phyloP scores from a whole-genome alignment of 148 eudicot species.

The Nepenthes mirabilis region DNA sequence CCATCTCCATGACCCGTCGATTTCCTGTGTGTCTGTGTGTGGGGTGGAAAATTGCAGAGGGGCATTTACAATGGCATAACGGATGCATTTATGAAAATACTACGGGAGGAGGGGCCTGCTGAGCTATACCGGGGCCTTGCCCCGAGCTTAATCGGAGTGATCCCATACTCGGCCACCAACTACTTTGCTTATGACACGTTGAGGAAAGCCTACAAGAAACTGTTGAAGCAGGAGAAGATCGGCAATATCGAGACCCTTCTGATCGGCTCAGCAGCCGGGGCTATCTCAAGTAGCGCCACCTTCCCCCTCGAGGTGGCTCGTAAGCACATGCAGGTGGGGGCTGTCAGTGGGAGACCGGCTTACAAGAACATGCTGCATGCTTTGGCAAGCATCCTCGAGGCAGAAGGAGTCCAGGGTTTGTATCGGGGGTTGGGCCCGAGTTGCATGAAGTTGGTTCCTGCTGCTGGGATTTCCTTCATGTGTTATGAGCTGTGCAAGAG shows the following conservation, averaged over 20 bases:
- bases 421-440: slow-evolving; percentile 93
- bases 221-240: slow-evolving; percentile 60
- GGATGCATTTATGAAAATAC: slow-evolving; percentile 62
- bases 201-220: slow-evolving; percentile 51
- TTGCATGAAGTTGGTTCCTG: slow-evolving; percentile 88
- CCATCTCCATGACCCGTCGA: not conserved
- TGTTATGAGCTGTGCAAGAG: slow-evolving; percentile 97
- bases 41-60: slow-evolving; percentile 26
- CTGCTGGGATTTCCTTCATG: slow-evolving; percentile 99
- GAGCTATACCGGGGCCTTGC: slow-evolving; percentile 78
- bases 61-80: slow-evolving; percentile 53
- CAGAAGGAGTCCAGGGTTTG: slow-evolving; percentile 66
- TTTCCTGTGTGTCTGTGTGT: not conserved
- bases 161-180: slow-evolving; percentile 75
- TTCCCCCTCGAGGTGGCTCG: slow-evolving; percentile 97
- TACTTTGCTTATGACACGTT: slow-evolving; percentile 88
- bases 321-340: slow-evolving; percentile 97
- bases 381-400: slow-evolving; percentile 56
- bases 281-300: slow-evolving; percentile 80
- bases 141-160: slow-evolving; percentile 67
- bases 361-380: slow-evolving; percentile 85
- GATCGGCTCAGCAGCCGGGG: slow-evolving; percentile 93
- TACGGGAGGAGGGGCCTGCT: slow-evolving; percentile 54
- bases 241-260: slow-evolving; percentile 80
- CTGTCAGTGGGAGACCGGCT: slow-evolving; percentile 58